A percentile compares a stretch with the other conserved stretches of the same genome.
These are phyloP conservation scores for Colletotrichum sp. DNA, from an alignment of 2,329 filamentous ascomycete species.

Conservation along the genomic window DNA sequence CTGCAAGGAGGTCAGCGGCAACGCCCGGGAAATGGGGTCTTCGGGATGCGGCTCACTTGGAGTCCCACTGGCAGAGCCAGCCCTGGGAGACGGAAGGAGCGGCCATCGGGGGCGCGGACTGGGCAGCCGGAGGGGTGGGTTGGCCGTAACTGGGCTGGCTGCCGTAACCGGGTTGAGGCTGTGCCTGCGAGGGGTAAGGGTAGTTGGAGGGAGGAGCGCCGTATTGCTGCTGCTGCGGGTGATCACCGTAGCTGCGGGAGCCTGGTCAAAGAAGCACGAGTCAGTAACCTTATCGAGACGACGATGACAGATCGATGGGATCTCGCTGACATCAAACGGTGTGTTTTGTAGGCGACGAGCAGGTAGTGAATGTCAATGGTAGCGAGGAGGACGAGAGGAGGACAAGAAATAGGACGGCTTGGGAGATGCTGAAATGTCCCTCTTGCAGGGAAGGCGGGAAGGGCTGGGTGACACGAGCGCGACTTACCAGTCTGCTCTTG, in stretches of 20 bases:
- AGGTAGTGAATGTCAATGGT: background rate
- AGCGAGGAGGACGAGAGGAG: background rate
- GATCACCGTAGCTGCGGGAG: slow-evolving; percentile 20
- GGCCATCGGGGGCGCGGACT: slow-evolving; percentile 34
- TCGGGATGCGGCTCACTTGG: slow-evolving; percentile 32
- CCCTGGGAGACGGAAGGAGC: slow-evolving; percentile 53
- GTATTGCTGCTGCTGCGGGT: slow-evolving; percentile 23
- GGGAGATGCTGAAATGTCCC: background rate
- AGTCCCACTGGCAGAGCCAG: slow-evolving; percentile 69
- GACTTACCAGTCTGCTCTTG: slow-evolving; percentile 24
- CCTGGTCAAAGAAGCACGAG: slow-evolving; percentile 9
- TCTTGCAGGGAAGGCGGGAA: background rate
- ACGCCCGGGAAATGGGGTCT: background rate
- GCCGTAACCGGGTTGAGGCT: slow-evolving; percentile 20
- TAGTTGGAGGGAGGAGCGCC: slow-evolving; percentile 19
- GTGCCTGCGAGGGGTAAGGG: slow-evolving; percentile 21
- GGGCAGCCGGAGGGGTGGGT: slow-evolving; percentile 25
- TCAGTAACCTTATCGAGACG: slow-evolving; percentile 18
- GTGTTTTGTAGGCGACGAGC: background rate
- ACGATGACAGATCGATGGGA: background rate
- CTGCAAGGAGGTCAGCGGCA: background rate
- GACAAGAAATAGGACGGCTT: background rate
- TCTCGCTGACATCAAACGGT: background rate
- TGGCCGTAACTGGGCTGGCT: slow-evolving; percentile 19
- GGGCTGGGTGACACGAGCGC: background rate